Base-by-base conservation (phyloP, 2,329 filamentous ascomycete genomes). In the Aspergillus udagawae region DNA sequence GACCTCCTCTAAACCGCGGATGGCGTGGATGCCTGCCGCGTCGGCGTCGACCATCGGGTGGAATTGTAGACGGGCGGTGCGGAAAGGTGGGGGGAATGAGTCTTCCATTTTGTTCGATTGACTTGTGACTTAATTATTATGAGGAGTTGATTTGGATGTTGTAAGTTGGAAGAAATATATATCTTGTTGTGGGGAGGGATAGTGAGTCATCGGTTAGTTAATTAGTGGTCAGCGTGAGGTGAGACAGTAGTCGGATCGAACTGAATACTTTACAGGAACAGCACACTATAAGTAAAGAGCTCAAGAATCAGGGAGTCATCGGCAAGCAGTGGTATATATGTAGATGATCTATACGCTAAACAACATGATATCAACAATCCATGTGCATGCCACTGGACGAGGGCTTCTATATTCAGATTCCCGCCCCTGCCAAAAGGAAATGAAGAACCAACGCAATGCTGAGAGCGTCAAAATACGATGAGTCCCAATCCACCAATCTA, bases 401-500 rank as follows among this genome's bases (percentile, higher is more conserved):
- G 41, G 20, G 21, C 21, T 51, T 51, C 35, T 45, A 23, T 49
- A 29, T 32, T 8, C 49, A 58, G 17, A 50, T 42, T 27, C 52
- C 12, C 20, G 21, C 21, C 21, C 52, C 55, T 47, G 41, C 47
- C 28, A 57, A 52, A 51, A 17, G 47, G 17, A 44, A 32, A 17
- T 27, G 38, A 58, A 48, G 35, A 49, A 42, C 10, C 29, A 45
- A 56, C 42, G 25, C 23, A 42, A 51, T 9, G 27, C 6, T 38
- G 47, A 53, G 28, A 27, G 51, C 53, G 53, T 61, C 53, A 25
- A 38, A 54, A 52, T 27, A 6, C 41, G 21, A 53, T 44, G n/a
- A 44, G 20, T 44, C 41, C 38, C 41, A 41, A 41, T 25, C 17
- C 32, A 51, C 25, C 29, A 10, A 53, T 42, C 76, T 79, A 97